These are phyloP conservation scores for Ustulina deusta DNA, from an alignment of 2,329 filamentous ascomycete genomes.

Conservation along the genomic window DNA sequence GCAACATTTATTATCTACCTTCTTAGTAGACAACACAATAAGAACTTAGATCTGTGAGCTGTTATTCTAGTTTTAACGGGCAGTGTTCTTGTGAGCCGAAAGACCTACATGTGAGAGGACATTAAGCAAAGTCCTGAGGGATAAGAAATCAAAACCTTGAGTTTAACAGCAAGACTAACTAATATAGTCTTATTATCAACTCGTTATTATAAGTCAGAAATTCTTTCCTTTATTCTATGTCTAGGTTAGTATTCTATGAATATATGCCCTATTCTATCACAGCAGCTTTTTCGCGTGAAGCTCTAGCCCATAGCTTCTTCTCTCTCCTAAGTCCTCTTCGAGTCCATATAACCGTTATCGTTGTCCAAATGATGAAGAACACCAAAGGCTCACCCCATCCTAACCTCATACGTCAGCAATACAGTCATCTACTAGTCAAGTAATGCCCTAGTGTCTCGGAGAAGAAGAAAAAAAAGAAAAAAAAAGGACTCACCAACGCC, in stretches of 20 bases:
- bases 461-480: too few relatives aligned
- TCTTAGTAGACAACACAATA: too few relatives aligned
- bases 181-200: too few relatives aligned
- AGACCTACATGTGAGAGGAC: too few relatives aligned
- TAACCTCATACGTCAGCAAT: slow-evolving; percentile 27
- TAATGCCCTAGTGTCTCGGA: neutral
- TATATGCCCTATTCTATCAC: slow-evolving; percentile 31
- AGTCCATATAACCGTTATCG: slow-evolving; percentile 46
- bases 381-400: slow-evolving; percentile 48
- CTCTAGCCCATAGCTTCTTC: slow-evolving; percentile 43
- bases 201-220: slow-evolving; percentile 9
- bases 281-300: slow-evolving; percentile 25
- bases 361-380: slow-evolving; percentile 47
- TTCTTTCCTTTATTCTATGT: slow-evolving; percentile 11
- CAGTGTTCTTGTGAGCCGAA: too few relatives aligned
- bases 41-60: too few relatives aligned
- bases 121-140: too few relatives aligned
- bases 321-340: slow-evolving; percentile 41
- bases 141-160: too few relatives aligned
- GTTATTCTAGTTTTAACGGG: too few relatives aligned
- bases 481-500: slow-evolving; percentile 51
- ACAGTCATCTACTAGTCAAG: neutral
- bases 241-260: slow-evolving; percentile 25
- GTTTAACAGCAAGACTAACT: too few relatives aligned
- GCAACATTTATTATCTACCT: too few relatives aligned